Evolutionary conservation across 441 rosid genomes (phyloP), one percentile per base, ranked within the genome.

Genomic region (Bruguiera hainesii): DNA sequence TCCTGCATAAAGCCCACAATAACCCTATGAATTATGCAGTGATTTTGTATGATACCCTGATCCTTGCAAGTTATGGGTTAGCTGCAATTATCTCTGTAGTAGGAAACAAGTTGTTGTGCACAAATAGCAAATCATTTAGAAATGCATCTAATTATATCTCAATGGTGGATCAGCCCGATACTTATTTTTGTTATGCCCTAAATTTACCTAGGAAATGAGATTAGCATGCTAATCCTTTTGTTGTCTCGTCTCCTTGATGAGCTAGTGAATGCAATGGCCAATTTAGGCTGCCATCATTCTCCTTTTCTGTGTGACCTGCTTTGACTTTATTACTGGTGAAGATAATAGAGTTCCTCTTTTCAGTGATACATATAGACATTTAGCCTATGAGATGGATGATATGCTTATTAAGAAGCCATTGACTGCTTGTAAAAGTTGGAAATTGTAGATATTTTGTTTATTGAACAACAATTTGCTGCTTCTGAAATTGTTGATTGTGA

Each of bases 401-500:
- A 10, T 37, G 46, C 15, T 37, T 37, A 10, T 10, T 37, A 37
- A 10, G 46, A 10, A 37, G 46, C 3, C 48, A 42, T 13, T 42
- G 48, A 18, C 48, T 13, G 4, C 15, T 13, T 11, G 3, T 13
- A 5, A 42, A 42, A 42, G 18, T 42, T 42, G 48, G 4, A 42
- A 42, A 42, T 42, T 42, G 1, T 42, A 55, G n/a, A 7, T 20
- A 18, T 30, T 21, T 3, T 48, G 58, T 21, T 68, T 29, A 57
- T 30, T 67, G 20, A 68, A 13, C 25, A 23, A 59, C 35, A 35
- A 39, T 23, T 68, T 31, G 51, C 50, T 33, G 23, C 25, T 60
- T 68, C 31, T 18, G 25, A 11, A 25, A 10, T 42, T 42, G 3
- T 42, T 11, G 48, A 13, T 13, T 42, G 4, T 42, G 16, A 42